Conservation (phyloP, 306 rosid species). For the Pueraria montana region DNA sequence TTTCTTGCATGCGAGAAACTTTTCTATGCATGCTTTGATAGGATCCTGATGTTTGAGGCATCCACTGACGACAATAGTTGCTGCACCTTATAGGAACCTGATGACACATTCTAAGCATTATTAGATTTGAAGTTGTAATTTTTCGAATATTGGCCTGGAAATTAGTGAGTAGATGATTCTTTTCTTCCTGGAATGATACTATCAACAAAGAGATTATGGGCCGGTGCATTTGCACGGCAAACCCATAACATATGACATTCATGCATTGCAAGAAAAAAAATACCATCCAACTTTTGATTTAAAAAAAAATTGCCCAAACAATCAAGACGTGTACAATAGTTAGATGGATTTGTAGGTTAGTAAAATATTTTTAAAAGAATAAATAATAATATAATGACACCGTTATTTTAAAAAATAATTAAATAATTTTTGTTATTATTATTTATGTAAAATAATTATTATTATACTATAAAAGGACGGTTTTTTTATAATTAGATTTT, state of each 20-base stretch:
- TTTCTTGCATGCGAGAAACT: neutral
- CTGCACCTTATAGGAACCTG: neutral
- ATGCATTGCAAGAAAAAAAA: neutral
- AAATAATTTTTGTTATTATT: too few species aligned
- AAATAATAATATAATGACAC: too few species aligned
- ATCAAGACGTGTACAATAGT: too few species aligned
- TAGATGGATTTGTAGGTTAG: too few species aligned
- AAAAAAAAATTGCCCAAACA: too few species aligned
- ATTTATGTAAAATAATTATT: too few species aligned
- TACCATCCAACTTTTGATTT: too few species aligned
- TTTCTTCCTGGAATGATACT: neutral
- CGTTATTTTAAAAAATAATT: too few species aligned
- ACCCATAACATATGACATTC: neutral
- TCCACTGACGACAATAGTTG: neutral
- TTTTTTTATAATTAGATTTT: too few species aligned
- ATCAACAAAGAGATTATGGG: neutral
- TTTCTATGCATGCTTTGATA: neutral
- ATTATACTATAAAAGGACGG: too few species aligned
- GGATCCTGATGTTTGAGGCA: conserved; percentile 24
- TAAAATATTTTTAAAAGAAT: too few species aligned
- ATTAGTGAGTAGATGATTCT: neutral
- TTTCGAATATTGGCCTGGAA: neutral
- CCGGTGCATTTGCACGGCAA: neutral
- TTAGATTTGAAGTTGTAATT: neutral
- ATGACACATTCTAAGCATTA: neutral